These are phyloP conservation scores for Hypholoma sublateritium DNA, from an alignment of 768 basidiomycete genomes.

Conservation along the genomic window DNA sequence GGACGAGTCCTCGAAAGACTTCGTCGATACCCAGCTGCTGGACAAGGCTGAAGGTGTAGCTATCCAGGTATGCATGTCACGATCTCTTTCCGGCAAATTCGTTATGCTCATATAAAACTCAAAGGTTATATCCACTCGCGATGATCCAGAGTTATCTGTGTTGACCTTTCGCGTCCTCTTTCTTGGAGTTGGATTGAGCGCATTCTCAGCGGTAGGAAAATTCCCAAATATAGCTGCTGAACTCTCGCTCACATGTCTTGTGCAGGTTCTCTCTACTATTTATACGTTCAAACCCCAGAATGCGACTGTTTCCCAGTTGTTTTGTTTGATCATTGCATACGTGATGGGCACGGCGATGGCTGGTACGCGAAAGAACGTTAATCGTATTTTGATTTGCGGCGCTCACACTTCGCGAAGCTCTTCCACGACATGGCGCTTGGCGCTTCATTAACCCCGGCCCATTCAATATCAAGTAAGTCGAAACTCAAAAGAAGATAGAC, in stretches of 20 bases:
- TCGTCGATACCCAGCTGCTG: slow-evolving; percentile 27
- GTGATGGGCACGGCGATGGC: slow-evolving; percentile 51
- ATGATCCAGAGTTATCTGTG: slow-evolving; percentile 46
- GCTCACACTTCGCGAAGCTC: slow-evolving; percentile 16
- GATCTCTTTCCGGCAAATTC: not conserved
- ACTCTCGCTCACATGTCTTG: not conserved
- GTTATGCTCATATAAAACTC: not conserved
- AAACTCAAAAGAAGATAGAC: not conserved
- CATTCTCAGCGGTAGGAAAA: slow-evolving; percentile 39
- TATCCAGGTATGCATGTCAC: slow-evolving; percentile 27
- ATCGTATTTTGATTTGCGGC: not conserved
- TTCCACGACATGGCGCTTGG: slow-evolving; percentile 46
- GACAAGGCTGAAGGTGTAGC: slow-evolving; percentile 45
- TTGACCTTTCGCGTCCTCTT: slow-evolving; percentile 50
- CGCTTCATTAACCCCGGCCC: slow-evolving; percentile 54
- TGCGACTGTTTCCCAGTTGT: slow-evolving; percentile 53
- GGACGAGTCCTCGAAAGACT: slow-evolving; percentile 7
- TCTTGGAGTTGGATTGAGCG: slow-evolving; percentile 47
- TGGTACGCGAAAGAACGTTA: slow-evolving; percentile 21
- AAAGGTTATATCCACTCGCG: slow-evolving; percentile 47
- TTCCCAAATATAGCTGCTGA: not conserved
- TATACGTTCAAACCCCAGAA: slow-evolving; percentile 45
- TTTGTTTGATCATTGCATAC: slow-evolving; percentile 56
- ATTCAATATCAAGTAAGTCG: slow-evolving; percentile 51
- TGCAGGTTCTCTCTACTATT: slow-evolving; percentile 34